Evolutionary conservation across 345 rosid genomes (phyloP).

Genomic region (Gynandropsis gynandra): DNA sequence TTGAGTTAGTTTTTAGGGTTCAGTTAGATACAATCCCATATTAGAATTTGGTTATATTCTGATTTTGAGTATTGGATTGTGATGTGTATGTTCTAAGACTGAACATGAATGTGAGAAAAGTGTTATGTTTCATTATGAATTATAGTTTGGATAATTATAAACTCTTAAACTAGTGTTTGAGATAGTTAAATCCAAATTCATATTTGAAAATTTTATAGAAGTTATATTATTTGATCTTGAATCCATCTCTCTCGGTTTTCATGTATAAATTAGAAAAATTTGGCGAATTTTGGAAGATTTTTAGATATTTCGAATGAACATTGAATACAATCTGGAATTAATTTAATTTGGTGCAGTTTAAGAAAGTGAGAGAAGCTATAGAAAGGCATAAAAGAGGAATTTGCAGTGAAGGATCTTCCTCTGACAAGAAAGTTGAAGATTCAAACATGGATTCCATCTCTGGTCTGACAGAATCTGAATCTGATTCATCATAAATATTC

Average conservation of each 20-base stretch:
- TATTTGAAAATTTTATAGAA: too few species aligned
- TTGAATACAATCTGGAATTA: not conserved
- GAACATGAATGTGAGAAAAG: too few species aligned
- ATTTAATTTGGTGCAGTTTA: slow-evolving; percentile 51
- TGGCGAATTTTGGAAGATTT: not conserved
- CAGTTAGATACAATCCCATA: too few species aligned
- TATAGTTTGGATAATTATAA: too few species aligned
- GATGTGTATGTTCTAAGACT: too few species aligned
- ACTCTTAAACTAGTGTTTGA: too few species aligned
- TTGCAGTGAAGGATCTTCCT: slow-evolving; percentile 38
- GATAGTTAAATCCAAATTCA: too few species aligned
- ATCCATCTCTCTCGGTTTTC: not conserved
- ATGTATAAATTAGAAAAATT: not conserved
- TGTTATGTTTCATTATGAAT: too few species aligned
- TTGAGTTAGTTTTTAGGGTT: too few species aligned
- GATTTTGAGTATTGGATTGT: too few species aligned
- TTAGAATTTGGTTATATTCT: too few species aligned
- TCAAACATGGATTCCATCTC: slow-evolving; percentile 39
- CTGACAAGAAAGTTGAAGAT: slow-evolving; percentile 41
- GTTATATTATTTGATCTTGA: not conserved
- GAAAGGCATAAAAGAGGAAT: slow-evolving; percentile 42
- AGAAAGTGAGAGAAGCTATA: slow-evolving; percentile 77
- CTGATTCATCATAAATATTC: slow-evolving; percentile 8
- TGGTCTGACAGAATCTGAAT: slow-evolving; percentile 26
- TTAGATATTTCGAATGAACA: not conserved